Conservation (phyloP, 805 yeast species). For the Yamadazyma kitorensis region DNA sequence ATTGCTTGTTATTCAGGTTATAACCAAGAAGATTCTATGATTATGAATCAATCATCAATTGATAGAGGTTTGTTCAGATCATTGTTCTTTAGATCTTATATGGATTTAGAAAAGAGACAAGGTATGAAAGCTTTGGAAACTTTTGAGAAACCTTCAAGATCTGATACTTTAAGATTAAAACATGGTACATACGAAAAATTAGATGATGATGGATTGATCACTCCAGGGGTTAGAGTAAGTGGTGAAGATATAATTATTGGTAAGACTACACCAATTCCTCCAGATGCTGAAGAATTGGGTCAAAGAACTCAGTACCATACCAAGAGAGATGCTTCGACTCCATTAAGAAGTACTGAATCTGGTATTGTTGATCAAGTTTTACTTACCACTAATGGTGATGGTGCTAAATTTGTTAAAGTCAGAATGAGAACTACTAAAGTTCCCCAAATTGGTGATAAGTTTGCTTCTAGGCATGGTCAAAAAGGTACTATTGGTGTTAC, state of each 20-base stretch:
- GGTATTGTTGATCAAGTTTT: conserved; percentile 99
- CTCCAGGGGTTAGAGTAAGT: conserved; percentile 97
- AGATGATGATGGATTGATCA: conserved; percentile 96
- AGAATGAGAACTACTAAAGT: conserved; percentile 98
- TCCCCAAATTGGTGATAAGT: conserved; percentile 99
- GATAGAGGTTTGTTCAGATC: conserved; percentile 97
- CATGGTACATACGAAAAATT: conserved; percentile 98
- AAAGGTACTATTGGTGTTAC: conserved; percentile 99
- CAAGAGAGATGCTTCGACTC: conserved; percentile 97
- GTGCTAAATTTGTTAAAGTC: conserved; percentile 94
- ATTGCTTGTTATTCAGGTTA: conserved; percentile 98
- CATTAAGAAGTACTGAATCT: conserved; percentile 91
- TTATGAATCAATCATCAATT: conserved; percentile 97
- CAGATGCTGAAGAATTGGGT: conserved; percentile 97
- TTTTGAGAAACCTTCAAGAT: conserved; percentile 94
- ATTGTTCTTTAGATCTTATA: conserved; percentile 91
- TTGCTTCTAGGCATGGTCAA: conserved; percentile 98
- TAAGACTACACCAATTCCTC: conserved; percentile 98
- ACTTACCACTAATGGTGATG: conserved; percentile 96
- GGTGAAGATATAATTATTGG: conserved; percentile 99
- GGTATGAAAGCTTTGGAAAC: conserved; percentile 99
- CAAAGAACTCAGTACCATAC: conserved; percentile 98
- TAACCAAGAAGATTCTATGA: conserved; percentile 99
- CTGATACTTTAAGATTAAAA: conserved; percentile 91
- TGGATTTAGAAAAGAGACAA: conserved; percentile 97